These are phyloP conservation scores for Neobulgaria alba DNA, from an alignment of 2,329 filamentous ascomycete species.

Conservation along the genomic window DNA sequence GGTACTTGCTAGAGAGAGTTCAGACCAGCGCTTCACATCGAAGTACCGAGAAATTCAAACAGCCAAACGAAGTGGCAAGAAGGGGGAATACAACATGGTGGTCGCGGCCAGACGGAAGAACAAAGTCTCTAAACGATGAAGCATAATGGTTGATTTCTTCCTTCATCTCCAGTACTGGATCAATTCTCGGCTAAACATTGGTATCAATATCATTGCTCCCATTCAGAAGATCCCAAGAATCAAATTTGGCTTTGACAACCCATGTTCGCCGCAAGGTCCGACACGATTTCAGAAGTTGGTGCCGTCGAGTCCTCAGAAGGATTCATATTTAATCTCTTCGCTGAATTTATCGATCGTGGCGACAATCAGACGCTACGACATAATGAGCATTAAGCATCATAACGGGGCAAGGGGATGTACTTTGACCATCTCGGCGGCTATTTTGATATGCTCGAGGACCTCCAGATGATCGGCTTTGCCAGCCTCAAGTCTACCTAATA, in stretches of 20 bases:
- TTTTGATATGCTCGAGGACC: conserved; percentile 51
- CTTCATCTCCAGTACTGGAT: too few relatives aligned
- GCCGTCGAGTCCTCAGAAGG: too few relatives aligned
- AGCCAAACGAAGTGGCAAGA: conserved; percentile 79
- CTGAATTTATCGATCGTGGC: conserved; percentile 10
- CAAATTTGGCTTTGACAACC: too few relatives aligned
- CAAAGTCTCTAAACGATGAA: too few relatives aligned
- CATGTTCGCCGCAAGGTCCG: neutral
- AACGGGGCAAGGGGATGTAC: conserved; percentile 3
- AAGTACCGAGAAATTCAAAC: conserved; percentile 83
- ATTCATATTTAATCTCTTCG: too few relatives aligned
- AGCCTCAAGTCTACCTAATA: conserved; percentile 45
- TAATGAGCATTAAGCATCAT: conserved; percentile 3
- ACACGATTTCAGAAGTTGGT: too few relatives aligned
- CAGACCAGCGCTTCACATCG: conserved; percentile 65
- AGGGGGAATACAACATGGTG: conserved; percentile 77
- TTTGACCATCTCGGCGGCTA: conserved; percentile 44
- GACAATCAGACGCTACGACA: too few relatives aligned
- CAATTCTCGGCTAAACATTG: too few relatives aligned
- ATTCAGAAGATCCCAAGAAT: too few relatives aligned
- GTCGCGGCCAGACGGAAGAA: conserved; percentile 35
- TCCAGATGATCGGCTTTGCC: conserved; percentile 58
- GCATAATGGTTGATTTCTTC: too few relatives aligned
- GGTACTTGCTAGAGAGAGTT: conserved; percentile 58
- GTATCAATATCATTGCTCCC: too few relatives aligned